phyloP scores from a whole-genome alignment of 2,329 filamentous ascomycete genomes.

The Lachnellula cervina region DNA sequence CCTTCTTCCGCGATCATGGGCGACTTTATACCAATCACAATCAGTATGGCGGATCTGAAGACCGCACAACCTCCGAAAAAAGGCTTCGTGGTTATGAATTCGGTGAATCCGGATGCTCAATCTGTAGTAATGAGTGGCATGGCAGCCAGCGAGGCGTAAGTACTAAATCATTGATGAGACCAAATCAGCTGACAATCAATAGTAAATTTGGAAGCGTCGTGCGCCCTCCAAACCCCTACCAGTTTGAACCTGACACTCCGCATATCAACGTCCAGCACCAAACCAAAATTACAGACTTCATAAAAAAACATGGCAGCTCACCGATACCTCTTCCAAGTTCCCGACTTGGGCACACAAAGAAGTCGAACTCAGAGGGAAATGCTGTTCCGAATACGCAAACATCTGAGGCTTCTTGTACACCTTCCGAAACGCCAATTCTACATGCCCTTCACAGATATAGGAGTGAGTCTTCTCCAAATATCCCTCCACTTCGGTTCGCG shows the following conservation, averaged over 20 bases:
- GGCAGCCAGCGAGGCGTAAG: background rate
- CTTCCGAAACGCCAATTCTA: slow-evolving; percentile 1
- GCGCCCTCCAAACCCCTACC: slow-evolving; percentile 16
- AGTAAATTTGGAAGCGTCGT: slow-evolving; percentile 3
- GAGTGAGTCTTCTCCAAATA: slow-evolving; percentile 17
- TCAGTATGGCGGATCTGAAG: slow-evolving; percentile 8
- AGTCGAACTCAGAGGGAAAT: slow-evolving; percentile 21
- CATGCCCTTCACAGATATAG: slow-evolving; percentile 17
- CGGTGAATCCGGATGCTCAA: background rate
- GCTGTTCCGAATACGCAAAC: slow-evolving; percentile 1
- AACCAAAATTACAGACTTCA: slow-evolving; percentile 25
- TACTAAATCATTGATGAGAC: background rate
- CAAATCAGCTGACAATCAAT: background rate
- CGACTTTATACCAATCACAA: slow-evolving; percentile 23
- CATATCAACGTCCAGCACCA: slow-evolving; percentile 11
- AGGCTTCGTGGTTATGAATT: background rate
- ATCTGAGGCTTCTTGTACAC: background rate
- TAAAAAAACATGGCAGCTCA: slow-evolving; percentile 8
- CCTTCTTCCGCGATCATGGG: slow-evolving; percentile 22
- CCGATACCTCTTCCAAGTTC: slow-evolving; percentile 9
- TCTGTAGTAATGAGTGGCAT: background rate
- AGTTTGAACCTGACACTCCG: slow-evolving; percentile 28
- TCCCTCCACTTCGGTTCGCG: slow-evolving; percentile 8
- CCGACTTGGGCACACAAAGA: slow-evolving; percentile 18
- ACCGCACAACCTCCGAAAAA: background rate